Conservation (phyloP, 2,329 filamentous ascomycete genomes). For the Fusarium mangiferae region DNA sequence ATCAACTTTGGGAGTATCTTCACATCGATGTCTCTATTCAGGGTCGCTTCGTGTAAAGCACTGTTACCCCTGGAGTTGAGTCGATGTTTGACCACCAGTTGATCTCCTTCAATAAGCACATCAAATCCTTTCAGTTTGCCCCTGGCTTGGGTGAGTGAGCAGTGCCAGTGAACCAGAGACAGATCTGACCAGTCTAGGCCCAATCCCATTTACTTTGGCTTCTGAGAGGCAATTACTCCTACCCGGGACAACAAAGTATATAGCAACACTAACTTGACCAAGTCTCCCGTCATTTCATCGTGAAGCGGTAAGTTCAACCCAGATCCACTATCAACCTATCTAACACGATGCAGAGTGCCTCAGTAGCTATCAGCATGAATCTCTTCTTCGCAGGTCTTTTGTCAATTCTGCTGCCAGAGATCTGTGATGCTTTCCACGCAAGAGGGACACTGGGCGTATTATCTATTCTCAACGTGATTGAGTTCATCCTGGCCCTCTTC, state of each 20-base stretch:
- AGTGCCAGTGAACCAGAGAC: accelerated
- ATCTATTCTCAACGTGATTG: not conserved
- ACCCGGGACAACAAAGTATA: not conserved
- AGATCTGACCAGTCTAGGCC: not conserved
- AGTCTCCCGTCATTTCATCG: not conserved
- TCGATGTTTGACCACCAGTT: too few relatives aligned
- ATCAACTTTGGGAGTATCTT: too few relatives aligned
- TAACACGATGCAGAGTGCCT: not conserved
- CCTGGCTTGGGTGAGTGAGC: not conserved
- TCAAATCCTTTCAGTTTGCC: too few relatives aligned
- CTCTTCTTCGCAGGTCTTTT: not conserved
- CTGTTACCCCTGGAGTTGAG: too few relatives aligned
- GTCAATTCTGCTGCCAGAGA: not conserved
- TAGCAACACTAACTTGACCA: not conserved
- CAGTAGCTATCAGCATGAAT: not conserved
- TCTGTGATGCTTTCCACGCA: not conserved
- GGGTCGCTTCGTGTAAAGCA: too few relatives aligned
- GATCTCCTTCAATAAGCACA: too few relatives aligned
- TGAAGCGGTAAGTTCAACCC: not conserved
- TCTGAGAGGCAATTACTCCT: not conserved
- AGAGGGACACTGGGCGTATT: not conserved
- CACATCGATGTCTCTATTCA: too few relatives aligned
- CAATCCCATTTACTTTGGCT: not conserved
- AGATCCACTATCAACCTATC: accelerated
- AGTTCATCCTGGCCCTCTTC: not conserved